Evolutionary conservation across 192 early-diverging fungal species (phyloP), one percentile per base, ranked within the genome.

Genomic region (Backusella westeae): DNA sequence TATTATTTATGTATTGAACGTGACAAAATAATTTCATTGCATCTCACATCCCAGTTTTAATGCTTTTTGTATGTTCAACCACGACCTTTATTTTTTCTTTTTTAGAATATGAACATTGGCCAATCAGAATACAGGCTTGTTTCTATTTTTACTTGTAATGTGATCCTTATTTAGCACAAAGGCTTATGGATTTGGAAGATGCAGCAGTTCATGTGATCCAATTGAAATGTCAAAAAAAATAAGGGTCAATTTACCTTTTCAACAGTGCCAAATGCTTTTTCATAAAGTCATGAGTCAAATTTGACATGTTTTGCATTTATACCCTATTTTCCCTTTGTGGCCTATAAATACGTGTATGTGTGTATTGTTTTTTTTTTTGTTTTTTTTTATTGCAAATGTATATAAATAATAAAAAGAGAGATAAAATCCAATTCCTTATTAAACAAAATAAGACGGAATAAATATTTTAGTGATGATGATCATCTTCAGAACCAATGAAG

Each of bases 401-500:
- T 46, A 76, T 69, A 74, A 78, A 74, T 67, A 42, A 73, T 74
- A 42, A 68, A 67, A 53, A 26, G 52, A 63, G 52, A 78, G 21
- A 73, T 49, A 26, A 49, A 59, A 26, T 19, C 56, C 63, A 29
- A 32, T 38, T 21, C 68, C 35, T 63, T 63, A 29, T 17, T 53
- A 1, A n/a, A 5, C 19, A 21, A 21, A 21, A 21, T 2, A 21
- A 9, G 23, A 69, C 8, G 36, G 68, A 69, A 69, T 12, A n/a
- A 23, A 36, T 39, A n/a, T 26, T 63, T 63, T 80, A 80, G 74
- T 84, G 83, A 73, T 81, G 82, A 53, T 77, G 75, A 39, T 41
- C 72, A 52, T 80, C 72, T 38, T 82, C 77, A 71, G 77, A 39
- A 76, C 73, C 75, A 36, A 81, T 78, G 75, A 85, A 85, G 77